phyloP scores from a whole-genome alignment of 306 rosid species.

The Citrullus mucosospermus region DNA sequence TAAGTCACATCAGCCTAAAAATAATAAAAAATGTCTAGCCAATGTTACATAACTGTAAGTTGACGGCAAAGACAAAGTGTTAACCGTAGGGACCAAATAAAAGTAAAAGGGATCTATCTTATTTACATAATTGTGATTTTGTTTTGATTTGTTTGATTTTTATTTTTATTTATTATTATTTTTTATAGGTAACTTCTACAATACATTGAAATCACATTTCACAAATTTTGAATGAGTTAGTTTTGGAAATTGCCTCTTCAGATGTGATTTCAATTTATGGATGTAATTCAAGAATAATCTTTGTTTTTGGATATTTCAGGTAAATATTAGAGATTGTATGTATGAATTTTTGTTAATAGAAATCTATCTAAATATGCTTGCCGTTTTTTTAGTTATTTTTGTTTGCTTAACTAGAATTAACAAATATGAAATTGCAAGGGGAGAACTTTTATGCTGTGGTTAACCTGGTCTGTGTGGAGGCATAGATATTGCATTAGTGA shows the following conservation, averaged over 20 bases:
- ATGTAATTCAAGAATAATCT: background rate
- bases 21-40: background rate
- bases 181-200: background rate
- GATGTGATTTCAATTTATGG: background rate
- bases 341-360: background rate
- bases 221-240: background rate
- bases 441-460: background rate
- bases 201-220: background rate
- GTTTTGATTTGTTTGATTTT: background rate
- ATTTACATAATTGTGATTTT: background rate
- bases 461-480: background rate
- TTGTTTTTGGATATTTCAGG: background rate
- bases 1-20: too few relatives aligned
- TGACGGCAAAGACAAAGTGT: too few relatives aligned
- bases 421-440: background rate
- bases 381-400: background rate
- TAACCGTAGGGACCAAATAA: too few relatives aligned
- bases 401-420: background rate
- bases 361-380: background rate
- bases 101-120: background rate
- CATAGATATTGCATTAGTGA: background rate
- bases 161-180: background rate
- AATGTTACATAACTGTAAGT: background rate
- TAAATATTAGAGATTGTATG: background rate
- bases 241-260: background rate